Evolutionary conservation across 306 rosid species (phyloP).

Genomic region (Morella rubra): DNA sequence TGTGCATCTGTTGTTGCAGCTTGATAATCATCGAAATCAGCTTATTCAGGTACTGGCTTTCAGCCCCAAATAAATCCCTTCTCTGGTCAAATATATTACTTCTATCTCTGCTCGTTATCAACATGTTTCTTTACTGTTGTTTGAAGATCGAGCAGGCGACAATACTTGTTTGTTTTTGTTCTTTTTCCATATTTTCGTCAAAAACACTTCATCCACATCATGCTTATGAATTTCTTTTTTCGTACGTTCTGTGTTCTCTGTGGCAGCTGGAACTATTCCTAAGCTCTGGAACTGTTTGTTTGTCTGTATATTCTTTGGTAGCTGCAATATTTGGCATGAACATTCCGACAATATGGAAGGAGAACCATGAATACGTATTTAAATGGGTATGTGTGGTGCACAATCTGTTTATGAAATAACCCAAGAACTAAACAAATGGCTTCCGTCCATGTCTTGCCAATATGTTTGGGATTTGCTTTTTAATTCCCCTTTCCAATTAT

Average conservation of each 20-base stretch:
- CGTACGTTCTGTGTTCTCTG: not conserved
- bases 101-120: conserved; percentile 1
- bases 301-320: conserved; percentile 69
- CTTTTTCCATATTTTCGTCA: too few relatives aligned
- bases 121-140: not conserved
- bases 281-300: conserved; percentile 70
- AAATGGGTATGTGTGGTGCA: conserved; percentile 65
- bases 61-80: not conserved
- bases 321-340: conserved; percentile 90
- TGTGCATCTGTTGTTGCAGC: conserved; percentile 48
- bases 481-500: not conserved
- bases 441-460: not conserved
- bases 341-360: conserved; percentile 68
- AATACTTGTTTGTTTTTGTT: not conserved
- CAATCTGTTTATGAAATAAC: not conserved
- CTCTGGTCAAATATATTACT: not conserved
- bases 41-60: conserved; percentile 63
- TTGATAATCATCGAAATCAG: conserved; percentile 84
- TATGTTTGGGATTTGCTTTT: conserved; percentile 7
- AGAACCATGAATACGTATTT: conserved; percentile 52
- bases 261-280: conserved; percentile 79
- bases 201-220: not conserved
- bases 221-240: not conserved
- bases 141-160: not conserved
- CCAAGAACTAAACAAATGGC: not conserved